Conservation (phyloP, 2,329 filamentous ascomycete genomes). For the Colletotrichum tanaceti region DNA sequence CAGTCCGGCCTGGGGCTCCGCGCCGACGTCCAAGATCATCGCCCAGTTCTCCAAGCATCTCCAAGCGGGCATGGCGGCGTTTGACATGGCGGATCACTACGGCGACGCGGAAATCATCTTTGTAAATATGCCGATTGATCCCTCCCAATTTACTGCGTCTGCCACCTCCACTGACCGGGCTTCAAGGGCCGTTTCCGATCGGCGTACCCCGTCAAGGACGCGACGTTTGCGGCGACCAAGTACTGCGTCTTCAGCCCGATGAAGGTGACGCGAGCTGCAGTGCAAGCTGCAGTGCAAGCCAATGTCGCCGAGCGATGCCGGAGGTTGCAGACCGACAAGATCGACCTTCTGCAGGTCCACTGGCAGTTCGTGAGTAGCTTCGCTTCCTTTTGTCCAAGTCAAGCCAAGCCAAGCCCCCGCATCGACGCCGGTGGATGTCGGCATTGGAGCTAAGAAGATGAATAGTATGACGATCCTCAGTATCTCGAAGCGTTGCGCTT, state of each 20-base stretch:
- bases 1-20: conserved; percentile 48
- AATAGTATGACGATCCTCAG: conserved; percentile 27
- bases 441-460: neutral
- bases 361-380: conserved; percentile 50
- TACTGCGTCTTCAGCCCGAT: conserved; percentile 51
- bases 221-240: conserved; percentile 50
- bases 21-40: conserved; percentile 44
- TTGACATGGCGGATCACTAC: conserved; percentile 54
- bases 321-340: conserved; percentile 46
- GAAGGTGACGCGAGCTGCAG: conserved; percentile 45
- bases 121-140: conserved; percentile 42
- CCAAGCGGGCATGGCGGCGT: conserved; percentile 45
- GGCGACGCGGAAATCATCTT: conserved; percentile 34
- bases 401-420: too few relatives aligned
- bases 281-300: conserved; percentile 46
- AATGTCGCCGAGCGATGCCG: conserved; percentile 50
- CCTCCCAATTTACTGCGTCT: too few relatives aligned
- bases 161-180: conserved; percentile 35
- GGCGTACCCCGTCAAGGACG: conserved; percentile 43
- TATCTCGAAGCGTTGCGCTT: conserved; percentile 30
- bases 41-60: conserved; percentile 45
- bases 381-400: too few relatives aligned
- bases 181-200: conserved; percentile 49
- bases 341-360: conserved; percentile 53
- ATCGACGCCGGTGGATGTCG: accelerated